Conservation (phyloP, 352 stramenopile species). For the Pythium rishiriense region DNA sequence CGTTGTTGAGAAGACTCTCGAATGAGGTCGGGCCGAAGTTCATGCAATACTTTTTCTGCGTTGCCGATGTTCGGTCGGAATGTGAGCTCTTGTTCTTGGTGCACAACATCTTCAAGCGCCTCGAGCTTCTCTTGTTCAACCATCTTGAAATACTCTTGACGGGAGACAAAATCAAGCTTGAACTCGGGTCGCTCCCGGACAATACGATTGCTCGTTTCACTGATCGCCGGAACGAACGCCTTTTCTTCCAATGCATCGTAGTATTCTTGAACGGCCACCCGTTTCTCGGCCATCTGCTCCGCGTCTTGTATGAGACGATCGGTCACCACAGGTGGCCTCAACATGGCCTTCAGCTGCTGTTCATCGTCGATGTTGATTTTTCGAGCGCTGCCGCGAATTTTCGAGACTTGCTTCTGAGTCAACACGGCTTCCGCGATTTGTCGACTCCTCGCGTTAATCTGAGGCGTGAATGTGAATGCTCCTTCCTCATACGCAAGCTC, state of each 20-base stretch:
- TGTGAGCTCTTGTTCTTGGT: constrained; percentile 41
- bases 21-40: constrained; percentile 62
- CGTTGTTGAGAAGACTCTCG: constrained; percentile 54
- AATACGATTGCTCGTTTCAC: constrained; percentile 47
- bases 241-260: constrained; percentile 65
- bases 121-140: constrained; percentile 64
- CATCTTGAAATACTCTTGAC: constrained; percentile 67
- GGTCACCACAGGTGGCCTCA: constrained; percentile 40
- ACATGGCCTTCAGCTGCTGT: constrained; percentile 8
- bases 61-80: constrained; percentile 85
- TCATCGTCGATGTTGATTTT: constrained; percentile 20
- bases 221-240: constrained; percentile 63
- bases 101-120: constrained; percentile 49
- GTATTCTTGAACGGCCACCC: constrained; percentile 63
- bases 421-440: constrained; percentile 54
- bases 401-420: constrained; percentile 28
- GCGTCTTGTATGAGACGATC: constrained; percentile 58
- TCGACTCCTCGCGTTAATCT: constrained; percentile 68
- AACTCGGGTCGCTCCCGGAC: constrained; percentile 70
- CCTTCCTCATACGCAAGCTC: constrained; percentile 45
- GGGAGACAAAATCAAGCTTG: constrained; percentile 72
- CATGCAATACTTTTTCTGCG: constrained; percentile 59
- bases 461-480: constrained; percentile 44
- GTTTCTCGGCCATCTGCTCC: constrained; percentile 43
- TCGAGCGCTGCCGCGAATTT: constrained; percentile 3